Base-by-base conservation (phyloP, 169 alveolate species). In the Plasmodium sp. region DNA sequence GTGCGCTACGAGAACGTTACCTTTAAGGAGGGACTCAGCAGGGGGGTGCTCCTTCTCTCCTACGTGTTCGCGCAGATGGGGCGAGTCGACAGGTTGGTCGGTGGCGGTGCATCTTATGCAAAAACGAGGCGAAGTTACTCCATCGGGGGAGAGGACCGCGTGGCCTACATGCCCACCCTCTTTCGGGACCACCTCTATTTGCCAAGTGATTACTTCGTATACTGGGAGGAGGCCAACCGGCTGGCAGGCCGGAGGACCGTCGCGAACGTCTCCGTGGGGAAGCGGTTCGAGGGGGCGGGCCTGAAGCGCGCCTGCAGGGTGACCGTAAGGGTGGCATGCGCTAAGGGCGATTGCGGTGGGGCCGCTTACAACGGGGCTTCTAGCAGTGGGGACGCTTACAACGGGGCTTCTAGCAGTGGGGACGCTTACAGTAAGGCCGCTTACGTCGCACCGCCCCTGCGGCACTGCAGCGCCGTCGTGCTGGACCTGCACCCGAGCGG, bases 401-500 rank as follows among this genome's bases (percentile, higher is more conserved):
- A 22, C 41, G 41, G 41, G 41, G n/a, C n/a, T n/a, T n/a, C n/a
- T n/a, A n/a, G n/a, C 3, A 56, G 14, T 18, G 54, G 9, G 36
- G 36, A 43, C 2, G 22, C 33, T 12, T 18, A 33, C 0, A 10
- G n/a, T 83, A 14, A 39, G 45, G 45, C 45, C 5, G 7, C 45
- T 39, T 39, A 34, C 18, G 27, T 22, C 41, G 41, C 5, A 3
- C 1, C 36, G 5, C 31, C 3, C 31, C n/a, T 71, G 33, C 34
- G 48, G 0, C 22, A 33, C n/a, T 85, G 93, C 27, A 48, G 58
- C 54, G 45, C 31, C 16, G 36, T 85, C 14, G 34, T 85, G 10
- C 22, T 74, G 22, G 93, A 85, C 48, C 27, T 75, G 33, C 80
- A 75, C 71, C 67, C 86, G 12, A 85, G 75, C 31, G 67, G 81